Base-by-base conservation (phyloP, 495 filamentous ascomycete genomes). In the Parachaetomium inaequale region DNA sequence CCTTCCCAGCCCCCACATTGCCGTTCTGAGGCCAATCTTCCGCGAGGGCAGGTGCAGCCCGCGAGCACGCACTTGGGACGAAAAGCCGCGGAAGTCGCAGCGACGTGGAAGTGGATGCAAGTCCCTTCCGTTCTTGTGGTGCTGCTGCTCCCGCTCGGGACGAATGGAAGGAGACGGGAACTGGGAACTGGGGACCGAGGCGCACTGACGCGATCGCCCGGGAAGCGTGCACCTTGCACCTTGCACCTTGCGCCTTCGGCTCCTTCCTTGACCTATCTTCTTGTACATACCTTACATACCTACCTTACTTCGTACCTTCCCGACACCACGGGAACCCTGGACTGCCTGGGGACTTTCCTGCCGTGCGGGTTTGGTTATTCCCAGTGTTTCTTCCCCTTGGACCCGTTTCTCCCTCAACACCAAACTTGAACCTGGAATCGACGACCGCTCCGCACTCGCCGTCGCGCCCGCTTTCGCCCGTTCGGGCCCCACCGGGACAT, bases 1-100 rank as follows among this genome's bases (percentile, higher is more conserved):
- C 49, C 66, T 43, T 66, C 46, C 64, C 66, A 67, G 62, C 66
- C 70, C 70, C 70, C 70, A 68, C 70, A 72, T 72, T 72, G 62
- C 70, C 70, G 70, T 67, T 70, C 70, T 34, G 43, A 49, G 23
- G 52, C 45, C 43, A 58, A 55, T 42, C 29, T 55, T 40, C 59
- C 50, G 58, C 46, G 63, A 59, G 58, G 63, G 47, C 49, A 52
- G 32, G 46, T 31, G 47, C 31, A 56, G 50, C 26, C 40, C 23
- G 38, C 43, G 21, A 47, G 49, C 14, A 46, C 31, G 29, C 55
- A 50, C 52, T 32, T 29, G 50, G 43, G 58, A 65, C 63, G 63
- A 65, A 62, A 58, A 62, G 55, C 63, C 63, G 55, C 59, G 63
- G 63, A 55, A 53, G 23, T 52, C 7, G 47, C n/a, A 40, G 45